Conservation (phyloP, 2,329 filamentous ascomycete genomes). For the Xylariaceae sp. region DNA sequence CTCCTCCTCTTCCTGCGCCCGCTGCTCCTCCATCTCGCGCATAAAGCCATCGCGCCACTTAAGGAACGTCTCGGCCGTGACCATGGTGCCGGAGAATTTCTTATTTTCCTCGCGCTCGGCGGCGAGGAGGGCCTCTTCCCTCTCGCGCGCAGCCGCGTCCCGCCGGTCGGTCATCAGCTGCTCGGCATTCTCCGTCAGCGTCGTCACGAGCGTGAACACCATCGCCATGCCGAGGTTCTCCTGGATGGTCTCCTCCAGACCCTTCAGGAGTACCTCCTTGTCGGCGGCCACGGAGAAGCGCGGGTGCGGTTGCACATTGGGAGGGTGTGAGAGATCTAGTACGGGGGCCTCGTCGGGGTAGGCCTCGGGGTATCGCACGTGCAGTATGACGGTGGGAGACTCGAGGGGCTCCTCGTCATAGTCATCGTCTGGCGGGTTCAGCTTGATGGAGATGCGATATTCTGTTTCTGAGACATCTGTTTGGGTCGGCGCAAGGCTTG, state of each 20-base stretch:
- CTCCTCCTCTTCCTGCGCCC: slow-evolving; percentile 65
- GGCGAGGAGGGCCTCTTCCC: slow-evolving; percentile 50
- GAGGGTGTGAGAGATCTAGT: slow-evolving; percentile 71
- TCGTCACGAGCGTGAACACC: slow-evolving; percentile 85
- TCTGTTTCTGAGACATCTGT: slow-evolving; percentile 84
- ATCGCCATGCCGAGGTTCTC: slow-evolving; percentile 97
- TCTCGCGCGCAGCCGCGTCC: slow-evolving; percentile 53
- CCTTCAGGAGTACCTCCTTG: slow-evolving; percentile 65
- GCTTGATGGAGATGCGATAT: slow-evolving; percentile 77
- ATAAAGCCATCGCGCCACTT: slow-evolving; percentile 76
- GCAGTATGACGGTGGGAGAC: slow-evolving; percentile 68
- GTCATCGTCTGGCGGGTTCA: slow-evolving; percentile 66
- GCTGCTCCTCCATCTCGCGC: slow-evolving; percentile 73
- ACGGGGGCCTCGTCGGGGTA: slow-evolving; percentile 85
- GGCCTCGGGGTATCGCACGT: slow-evolving; percentile 80
- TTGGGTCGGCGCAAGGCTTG: slow-evolving; percentile 10
- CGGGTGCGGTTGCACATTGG: slow-evolving; percentile 62
- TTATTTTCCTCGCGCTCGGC: slow-evolving; percentile 89
- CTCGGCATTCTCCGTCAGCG: slow-evolving; percentile 88
- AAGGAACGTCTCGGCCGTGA: slow-evolving; percentile 80
- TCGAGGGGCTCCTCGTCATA: slow-evolving; percentile 59
- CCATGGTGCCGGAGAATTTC: slow-evolving; percentile 88
- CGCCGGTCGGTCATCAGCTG: slow-evolving; percentile 70
- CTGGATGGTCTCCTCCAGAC: slow-evolving; percentile 69
- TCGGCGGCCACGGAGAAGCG: slow-evolving; percentile 78